A percentile compares a stretch with the other conserved stretches of the same genome.
Evolutionary conservation across 208 protist genomes (phyloP).

Genomic region (Wallacemonas sp.): DNA sequence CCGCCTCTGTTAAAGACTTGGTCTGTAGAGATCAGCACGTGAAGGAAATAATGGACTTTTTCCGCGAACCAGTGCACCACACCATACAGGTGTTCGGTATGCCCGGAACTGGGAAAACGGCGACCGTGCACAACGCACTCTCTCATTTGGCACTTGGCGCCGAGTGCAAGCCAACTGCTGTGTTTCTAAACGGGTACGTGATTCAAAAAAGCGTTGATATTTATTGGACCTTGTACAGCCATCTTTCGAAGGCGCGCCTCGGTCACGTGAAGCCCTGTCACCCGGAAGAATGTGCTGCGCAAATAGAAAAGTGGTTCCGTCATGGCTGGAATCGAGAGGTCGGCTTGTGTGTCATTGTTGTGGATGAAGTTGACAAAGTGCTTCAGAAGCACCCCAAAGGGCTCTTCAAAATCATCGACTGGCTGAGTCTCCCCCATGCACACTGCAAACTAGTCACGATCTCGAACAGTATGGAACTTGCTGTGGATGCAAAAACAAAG

Average conservation of each 20-base stretch:
- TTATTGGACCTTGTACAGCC: constrained; percentile 82
- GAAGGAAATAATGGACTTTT: constrained; percentile 62
- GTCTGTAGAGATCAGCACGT: constrained; percentile 75
- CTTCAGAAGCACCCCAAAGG: constrained; percentile 78
- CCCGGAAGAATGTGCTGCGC: constrained; percentile 63
- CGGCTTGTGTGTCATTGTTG: constrained; percentile 76
- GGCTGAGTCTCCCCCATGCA: constrained; percentile 78
- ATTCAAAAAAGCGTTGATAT: constrained; percentile 88
- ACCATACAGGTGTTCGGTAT: constrained; percentile 91
- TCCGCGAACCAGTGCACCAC: constrained; percentile 62
- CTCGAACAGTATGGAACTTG: constrained; percentile 88
- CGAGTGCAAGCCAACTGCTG: constrained; percentile 56
- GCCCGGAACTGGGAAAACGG: constrained; percentile 90
- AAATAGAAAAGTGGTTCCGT: constrained; percentile 79
- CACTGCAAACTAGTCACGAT: constrained; percentile 89
- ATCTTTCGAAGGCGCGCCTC: constrained; percentile 68
- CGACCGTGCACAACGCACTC: constrained; percentile 77
- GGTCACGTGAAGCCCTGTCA: constrained; percentile 47
- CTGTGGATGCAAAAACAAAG: constrained; percentile 80
- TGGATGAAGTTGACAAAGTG: constrained; percentile 91
- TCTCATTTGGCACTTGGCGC: constrained; percentile 37
- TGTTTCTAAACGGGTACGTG: constrained; percentile 90
- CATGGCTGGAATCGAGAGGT: constrained; percentile 52
- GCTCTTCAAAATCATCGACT: constrained; percentile 86
- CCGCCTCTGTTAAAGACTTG: constrained; percentile 54